Evolutionary conservation across 2,329 filamentous ascomycete genomes (phyloP).

Genomic region (Ramularia collo-cygni): DNA sequence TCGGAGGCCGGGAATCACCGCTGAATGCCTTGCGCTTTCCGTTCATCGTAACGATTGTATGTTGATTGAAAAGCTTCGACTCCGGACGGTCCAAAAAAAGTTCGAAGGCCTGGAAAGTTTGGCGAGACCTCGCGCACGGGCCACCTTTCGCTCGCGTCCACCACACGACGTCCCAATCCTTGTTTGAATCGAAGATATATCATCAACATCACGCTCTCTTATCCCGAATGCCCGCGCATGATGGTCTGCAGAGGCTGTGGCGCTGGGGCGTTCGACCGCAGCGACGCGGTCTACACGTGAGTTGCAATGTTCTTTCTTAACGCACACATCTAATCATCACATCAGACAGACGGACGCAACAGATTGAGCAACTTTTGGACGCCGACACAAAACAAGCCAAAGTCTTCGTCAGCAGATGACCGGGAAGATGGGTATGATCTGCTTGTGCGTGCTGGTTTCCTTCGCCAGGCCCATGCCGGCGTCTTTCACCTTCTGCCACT

Average conservation of each 20-base stretch:
- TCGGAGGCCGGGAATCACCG: constrained; percentile 22
- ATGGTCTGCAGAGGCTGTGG: constrained; percentile 4
- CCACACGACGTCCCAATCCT: too few species aligned
- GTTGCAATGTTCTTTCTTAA: too few species aligned
- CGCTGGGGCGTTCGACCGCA: constrained; percentile 1
- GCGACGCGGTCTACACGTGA: constrained; percentile 11
- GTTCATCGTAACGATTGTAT: constrained; percentile 23
- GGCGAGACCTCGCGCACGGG: too few species aligned
- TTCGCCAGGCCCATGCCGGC: constrained; percentile 69
- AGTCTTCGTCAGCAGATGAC: constrained; percentile 44
- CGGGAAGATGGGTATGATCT: constrained; percentile 42
- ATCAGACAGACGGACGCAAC: constrained; percentile 50
- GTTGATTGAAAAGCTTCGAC: too few species aligned
- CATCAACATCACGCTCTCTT: not conserved
- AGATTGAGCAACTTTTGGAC: constrained; percentile 72
- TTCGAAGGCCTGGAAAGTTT: too few species aligned
- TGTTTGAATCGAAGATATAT: not conserved
- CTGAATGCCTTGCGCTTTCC: constrained; percentile 30
- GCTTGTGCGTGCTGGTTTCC: constrained; percentile 40
- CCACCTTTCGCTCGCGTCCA: too few species aligned
- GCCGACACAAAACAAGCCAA: constrained; percentile 46
- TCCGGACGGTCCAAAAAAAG: too few species aligned
- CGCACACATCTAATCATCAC: constrained; percentile 4
- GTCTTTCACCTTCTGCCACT: constrained; percentile 89
- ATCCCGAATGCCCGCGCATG: constrained; percentile 2